These are phyloP conservation scores for Prasinococcaceae sp. DNA, from an alignment of 139 green algal species.

Conservation along the genomic window DNA sequence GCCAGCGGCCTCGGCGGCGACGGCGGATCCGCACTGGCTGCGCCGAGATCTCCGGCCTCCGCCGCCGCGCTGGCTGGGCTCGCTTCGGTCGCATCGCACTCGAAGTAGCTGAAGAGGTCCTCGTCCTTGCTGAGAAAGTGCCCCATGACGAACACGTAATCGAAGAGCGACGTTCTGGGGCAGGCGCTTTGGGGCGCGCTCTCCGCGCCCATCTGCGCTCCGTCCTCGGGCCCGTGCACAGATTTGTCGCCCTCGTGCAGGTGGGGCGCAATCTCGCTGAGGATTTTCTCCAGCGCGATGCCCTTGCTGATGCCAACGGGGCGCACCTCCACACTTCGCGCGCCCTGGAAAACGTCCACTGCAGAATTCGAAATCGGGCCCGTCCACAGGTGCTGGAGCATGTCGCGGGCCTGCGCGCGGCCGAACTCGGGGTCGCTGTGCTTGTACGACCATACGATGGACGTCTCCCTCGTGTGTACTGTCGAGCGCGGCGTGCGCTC, in stretches of 20 bases:
- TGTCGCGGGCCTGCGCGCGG: constrained; percentile 42
- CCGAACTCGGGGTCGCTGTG: constrained; percentile 50
- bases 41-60: no score
- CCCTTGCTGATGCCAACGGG: constrained; percentile 93
- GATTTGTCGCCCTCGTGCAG: constrained; percentile 1
- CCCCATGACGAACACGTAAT: constrained; percentile 43
- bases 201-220: no score
- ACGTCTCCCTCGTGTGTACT: constrained; percentile 82
- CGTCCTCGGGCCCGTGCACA: constrained; percentile 41
- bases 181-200: no score
- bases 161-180: constrained; percentile 5
- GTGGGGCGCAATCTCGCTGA: constrained; percentile 40
- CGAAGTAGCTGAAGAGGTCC: constrained; percentile 85
- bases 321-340: constrained; percentile 61
- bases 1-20: no score
- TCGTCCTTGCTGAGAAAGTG: constrained; percentile 83
- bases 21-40: no score
- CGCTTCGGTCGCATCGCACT: constrained; percentile 33
- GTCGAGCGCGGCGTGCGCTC: constrained; percentile 85
- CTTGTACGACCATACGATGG: constrained; percentile 97
- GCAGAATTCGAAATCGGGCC: constrained; percentile 90
- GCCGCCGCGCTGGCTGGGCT: no score
- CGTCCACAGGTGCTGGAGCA: constrained; percentile 90
- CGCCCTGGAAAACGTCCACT: constrained; percentile 77
- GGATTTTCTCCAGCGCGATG: constrained; percentile 65